Percentiles rank a stretch among this genome's conserved stretches.
These are phyloP conservation scores for Wickerhamomyces sp. DNA, from an alignment of 1,139 yeast genomes.

Conservation along the genomic window DNA sequence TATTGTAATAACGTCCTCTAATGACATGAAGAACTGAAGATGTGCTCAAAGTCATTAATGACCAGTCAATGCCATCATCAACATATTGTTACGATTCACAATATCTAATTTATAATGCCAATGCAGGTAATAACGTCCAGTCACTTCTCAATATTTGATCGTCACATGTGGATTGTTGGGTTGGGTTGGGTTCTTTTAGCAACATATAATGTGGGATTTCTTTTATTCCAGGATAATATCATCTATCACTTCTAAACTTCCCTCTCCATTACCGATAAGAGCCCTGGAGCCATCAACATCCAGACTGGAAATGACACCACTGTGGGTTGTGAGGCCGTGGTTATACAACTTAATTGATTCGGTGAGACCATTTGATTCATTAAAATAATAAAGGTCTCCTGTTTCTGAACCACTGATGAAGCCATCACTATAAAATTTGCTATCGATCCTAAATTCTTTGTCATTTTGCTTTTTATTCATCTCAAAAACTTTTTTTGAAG, in stretches of 20 bases:
- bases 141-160: too few relatives aligned
- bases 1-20: too few relatives aligned
- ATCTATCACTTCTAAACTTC: neutral
- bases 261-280: slow-evolving; percentile 2
- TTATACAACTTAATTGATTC: neutral
- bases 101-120: too few relatives aligned
- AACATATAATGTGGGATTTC: too few relatives aligned
- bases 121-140: too few relatives aligned
- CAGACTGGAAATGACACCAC: neutral
- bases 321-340: neutral
- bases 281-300: neutral
- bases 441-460: slow-evolving; percentile 10
- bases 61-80: too few relatives aligned
- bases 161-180: too few relatives aligned
- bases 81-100: too few relatives aligned
- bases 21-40: too few relatives aligned
- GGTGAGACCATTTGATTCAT: neutral
- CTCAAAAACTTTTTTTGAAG: neutral
- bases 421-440: neutral
- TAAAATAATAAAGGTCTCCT: slow-evolving; percentile 11
- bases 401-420: slow-evolving; percentile 12
- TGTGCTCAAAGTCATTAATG: too few relatives aligned
- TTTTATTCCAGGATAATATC: too few relatives aligned
- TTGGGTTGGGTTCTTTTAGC: too few relatives aligned
- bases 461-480: slow-evolving; percentile 3